Evolutionary conservation across 2,329 filamentous ascomycete species (phyloP).

Genomic region (Fusarium pseudoanthophilum): DNA sequence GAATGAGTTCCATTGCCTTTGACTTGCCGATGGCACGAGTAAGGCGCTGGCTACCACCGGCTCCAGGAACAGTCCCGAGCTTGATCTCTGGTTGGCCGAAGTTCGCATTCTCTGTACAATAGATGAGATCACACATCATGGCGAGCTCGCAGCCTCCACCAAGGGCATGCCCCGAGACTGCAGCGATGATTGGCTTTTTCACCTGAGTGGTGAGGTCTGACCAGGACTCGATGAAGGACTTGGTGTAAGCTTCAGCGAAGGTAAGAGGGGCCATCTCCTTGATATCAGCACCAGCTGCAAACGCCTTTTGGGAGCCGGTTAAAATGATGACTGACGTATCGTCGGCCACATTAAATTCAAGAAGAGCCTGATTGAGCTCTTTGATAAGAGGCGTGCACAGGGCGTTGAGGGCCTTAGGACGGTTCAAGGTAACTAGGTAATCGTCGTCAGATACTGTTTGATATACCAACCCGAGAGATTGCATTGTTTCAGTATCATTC

Average conservation of each 20-base stretch:
- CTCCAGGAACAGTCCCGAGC: conserved; percentile 90
- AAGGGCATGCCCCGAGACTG: conserved; percentile 93
- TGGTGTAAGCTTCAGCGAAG: conserved; percentile 87
- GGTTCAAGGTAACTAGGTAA: conserved; percentile 83
- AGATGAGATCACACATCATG: conserved; percentile 96
- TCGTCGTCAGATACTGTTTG: background rate
- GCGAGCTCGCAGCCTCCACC: conserved; percentile 96
- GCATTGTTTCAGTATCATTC: conserved; percentile 58
- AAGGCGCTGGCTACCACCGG: conserved; percentile 88
- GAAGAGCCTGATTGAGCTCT: conserved; percentile 86
- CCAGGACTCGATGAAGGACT: conserved; percentile 96
- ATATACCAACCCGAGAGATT: background rate
- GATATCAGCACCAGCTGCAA: conserved; percentile 96
- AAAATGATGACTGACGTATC: conserved; percentile 81
- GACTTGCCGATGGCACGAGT: conserved; percentile 86
- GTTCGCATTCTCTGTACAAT: conserved; percentile 85
- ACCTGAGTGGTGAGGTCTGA: conserved; percentile 83
- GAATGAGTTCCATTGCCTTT: conserved; percentile 89
- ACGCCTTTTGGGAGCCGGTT: conserved; percentile 89
- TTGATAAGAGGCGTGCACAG: conserved; percentile 89
- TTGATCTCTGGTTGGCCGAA: conserved; percentile 99
- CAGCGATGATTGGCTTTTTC: conserved; percentile 94
- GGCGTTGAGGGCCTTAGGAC: conserved; percentile 95
- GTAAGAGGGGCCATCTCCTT: conserved; percentile 97
- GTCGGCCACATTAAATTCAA: conserved; percentile 74